Base-by-base conservation (phyloP, 2,329 filamentous ascomycete genomes). In the Didymella sp. region DNA sequence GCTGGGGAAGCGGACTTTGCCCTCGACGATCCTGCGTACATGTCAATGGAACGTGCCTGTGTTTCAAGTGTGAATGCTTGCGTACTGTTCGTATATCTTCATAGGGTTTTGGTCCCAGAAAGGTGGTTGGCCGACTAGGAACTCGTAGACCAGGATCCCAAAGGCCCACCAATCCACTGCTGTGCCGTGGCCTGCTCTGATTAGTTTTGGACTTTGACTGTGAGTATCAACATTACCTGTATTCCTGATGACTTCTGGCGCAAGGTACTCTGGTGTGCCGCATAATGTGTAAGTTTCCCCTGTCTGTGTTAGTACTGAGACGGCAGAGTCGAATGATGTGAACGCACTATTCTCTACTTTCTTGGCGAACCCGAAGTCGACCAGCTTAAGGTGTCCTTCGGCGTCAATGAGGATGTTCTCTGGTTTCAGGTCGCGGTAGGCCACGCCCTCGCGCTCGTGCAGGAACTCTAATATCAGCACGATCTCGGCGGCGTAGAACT, bases 81-180 rank as follows among this genome's bases (percentile, higher is more conserved):
- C 73, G 55, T 70, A 80, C 78, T 83, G 85, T 74, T 92, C 91
- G 77, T 94, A 94, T 56, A 94, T 94, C 73, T 93, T 91, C 63
- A 94, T 90, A 1, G 90, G 90, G 63, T 92, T 94, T 63, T 91
- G 87, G 71, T 93, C 88, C 89, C 90, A 95, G 72, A 94, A 95
- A 0, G 91, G 91, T 13, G 91, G 91, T 70, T 93, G 92, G 25
- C 91, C 91, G 9, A 91, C 92, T 45, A 94, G 79, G 71, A 94
- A 94, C 72, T 95, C 91, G 75, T 92, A 94, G 57, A 94, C 87
- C 54, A 95, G 77, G 64, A 94, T 92, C 24, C 91, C 91, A 64
- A 95, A 81, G 0, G 91, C 90, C 91, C 91, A 94, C 90, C 90
- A 94, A 79, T 94, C 90, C 31, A 94, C 90, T 13, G 90, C 89